phyloP scores from a whole-genome alignment of 192 early-diverging fungal species.

The Umbelopsis ramanniana region DNA sequence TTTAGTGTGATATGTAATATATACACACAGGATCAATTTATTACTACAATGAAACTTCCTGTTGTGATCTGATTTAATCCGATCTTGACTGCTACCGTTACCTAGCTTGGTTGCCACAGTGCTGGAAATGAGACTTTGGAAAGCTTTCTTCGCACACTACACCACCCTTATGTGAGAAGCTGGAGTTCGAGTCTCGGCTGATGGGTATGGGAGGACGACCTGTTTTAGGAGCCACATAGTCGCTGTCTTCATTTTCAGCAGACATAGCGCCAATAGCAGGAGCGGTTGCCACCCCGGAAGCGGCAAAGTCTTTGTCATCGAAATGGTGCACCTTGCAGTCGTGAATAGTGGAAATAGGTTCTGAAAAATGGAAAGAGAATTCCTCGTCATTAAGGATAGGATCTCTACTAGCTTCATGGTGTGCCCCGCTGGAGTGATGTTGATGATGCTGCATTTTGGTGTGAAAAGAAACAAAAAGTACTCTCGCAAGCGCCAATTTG shows the following conservation, averaged over 20 bases:
- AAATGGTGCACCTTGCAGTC: neutral
- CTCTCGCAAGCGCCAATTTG: neutral
- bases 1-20: slow-evolving; percentile 55
- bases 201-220: neutral
- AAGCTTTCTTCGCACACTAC: neutral
- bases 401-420: neutral
- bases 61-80: neutral
- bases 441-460: neutral
- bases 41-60: neutral
- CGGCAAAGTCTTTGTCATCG: neutral
- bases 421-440: neutral
- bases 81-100: neutral
- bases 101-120: neutral
- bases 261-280: neutral
- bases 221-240: neutral
- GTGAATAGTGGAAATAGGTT: slow-evolving; percentile 12
- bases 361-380: slow-evolving; percentile 7
- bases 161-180: slow-evolving; percentile 2
- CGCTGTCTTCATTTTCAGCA: neutral
- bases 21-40: neutral
- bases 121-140: neutral
- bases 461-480: neutral
- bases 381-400: neutral
- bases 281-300: neutral
- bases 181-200: slow-evolving; percentile 9